These are phyloP conservation scores for Pythium sukuiense DNA, from an alignment of 352 stramenopile species.

Conservation along the genomic window DNA sequence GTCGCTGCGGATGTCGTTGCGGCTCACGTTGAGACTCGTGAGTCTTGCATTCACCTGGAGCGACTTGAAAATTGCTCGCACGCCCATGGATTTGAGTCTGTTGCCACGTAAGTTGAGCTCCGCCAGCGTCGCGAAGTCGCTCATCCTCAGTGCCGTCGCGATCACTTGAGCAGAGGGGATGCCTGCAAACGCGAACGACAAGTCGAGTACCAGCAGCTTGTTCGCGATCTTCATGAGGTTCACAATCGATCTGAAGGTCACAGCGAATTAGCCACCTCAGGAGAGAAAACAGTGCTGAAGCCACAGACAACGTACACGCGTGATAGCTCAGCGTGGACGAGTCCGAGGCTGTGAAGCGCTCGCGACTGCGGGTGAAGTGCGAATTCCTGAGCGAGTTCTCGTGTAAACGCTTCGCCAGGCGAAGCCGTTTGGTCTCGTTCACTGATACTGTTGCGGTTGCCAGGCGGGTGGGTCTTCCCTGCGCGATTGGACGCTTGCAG, in stretches of 20 bases:
- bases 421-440: neutral
- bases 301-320: conserved; percentile 14
- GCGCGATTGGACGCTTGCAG: neutral
- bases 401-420: conserved; percentile 20
- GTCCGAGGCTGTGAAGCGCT: conserved; percentile 12
- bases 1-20: conserved; percentile 38
- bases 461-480: neutral
- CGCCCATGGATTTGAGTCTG: conserved; percentile 34
- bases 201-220: conserved; percentile 29
- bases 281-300: neutral
- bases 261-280: neutral
- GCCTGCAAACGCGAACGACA: conserved; percentile 46
- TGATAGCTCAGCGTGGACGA: conserved; percentile 31
- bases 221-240: conserved; percentile 34
- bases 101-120: conserved; percentile 37
- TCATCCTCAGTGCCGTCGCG: conserved; percentile 35
- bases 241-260: conserved; percentile 26
- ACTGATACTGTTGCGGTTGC: neutral
- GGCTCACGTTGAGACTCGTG: conserved; percentile 35
- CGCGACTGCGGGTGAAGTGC: neutral
- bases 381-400: conserved; percentile 10
- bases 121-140: conserved; percentile 34
- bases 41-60: conserved; percentile 30
- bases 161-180: conserved; percentile 35
- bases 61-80: conserved; percentile 24